Conservation (phyloP, 176 grass and related monocot species). For the Carex littledalei region DNA sequence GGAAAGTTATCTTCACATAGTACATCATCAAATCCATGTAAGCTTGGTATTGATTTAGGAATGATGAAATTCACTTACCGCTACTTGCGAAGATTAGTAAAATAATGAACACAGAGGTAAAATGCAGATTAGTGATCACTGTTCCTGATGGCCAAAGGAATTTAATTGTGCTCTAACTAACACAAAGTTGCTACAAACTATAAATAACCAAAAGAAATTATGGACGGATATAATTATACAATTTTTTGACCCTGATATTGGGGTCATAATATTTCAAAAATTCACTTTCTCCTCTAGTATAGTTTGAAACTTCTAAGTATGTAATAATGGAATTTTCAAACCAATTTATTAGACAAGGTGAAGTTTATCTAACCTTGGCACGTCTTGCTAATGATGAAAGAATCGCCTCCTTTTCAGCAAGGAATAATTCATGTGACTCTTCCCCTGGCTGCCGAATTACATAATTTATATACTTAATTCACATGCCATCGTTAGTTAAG, state of each 20-base stretch:
- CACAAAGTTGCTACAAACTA: too few relatives aligned
- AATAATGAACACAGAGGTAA: not conserved
- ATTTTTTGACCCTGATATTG: not conserved
- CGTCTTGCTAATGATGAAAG: conserved; percentile 36
- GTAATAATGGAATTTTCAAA: not conserved
- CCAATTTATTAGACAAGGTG: not conserved
- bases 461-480: not conserved
- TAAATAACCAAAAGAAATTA: not conserved
- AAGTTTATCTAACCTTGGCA: conserved; percentile 38
- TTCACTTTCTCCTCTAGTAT: not conserved
- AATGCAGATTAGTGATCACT: not conserved
- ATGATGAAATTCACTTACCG: not conserved
- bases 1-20: not conserved
- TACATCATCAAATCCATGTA: not conserved
- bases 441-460: conserved; percentile 45
- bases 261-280: not conserved
- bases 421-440: conserved; percentile 39
- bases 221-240: not conserved
- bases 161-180: too few relatives aligned
- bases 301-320: not conserved
- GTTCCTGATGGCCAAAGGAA: not conserved
- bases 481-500: not conserved
- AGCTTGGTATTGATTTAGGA: not conserved
- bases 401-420: conserved; percentile 46
- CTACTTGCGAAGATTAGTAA: not conserved